Evolutionary conservation across 495 filamentous ascomycete species (phyloP).

Genomic region (Achaetomiella virescens): DNA sequence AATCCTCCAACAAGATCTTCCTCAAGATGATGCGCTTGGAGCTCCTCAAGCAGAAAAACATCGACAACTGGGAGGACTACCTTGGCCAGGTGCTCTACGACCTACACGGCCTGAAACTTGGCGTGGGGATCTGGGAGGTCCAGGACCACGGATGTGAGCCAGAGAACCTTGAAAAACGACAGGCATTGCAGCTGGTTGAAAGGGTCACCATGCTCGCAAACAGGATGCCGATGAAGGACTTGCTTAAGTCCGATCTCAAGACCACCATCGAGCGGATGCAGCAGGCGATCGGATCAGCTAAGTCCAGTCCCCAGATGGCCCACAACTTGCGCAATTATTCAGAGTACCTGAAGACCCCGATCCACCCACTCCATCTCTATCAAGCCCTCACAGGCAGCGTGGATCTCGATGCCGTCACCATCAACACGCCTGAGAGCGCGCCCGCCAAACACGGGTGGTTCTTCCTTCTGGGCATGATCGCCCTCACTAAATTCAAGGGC

Average conservation of each 20-base stretch:
- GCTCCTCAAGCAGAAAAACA: constrained; percentile 55
- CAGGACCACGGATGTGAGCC: constrained; percentile 69
- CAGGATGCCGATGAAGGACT: constrained; percentile 81
- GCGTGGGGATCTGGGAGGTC: constrained; percentile 57
- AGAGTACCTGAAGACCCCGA: constrained; percentile 67
- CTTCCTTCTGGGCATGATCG: constrained; percentile 81
- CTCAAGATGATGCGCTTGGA: constrained; percentile 85
- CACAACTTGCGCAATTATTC: constrained; percentile 72
- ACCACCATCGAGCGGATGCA: constrained; percentile 87
- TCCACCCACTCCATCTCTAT: constrained; percentile 77
- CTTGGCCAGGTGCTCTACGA: constrained; percentile 84
- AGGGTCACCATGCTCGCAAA: constrained; percentile 73
- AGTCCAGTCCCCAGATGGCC: constrained; percentile 59
- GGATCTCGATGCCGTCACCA: constrained; percentile 49
- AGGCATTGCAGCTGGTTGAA: constrained; percentile 72
- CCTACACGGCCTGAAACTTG: constrained; percentile 75
- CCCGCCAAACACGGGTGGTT: constrained; percentile 86
- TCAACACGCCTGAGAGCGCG: constrained; percentile 42
- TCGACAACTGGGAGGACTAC: constrained; percentile 69
- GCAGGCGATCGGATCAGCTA: constrained; percentile 50
- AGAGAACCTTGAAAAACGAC: constrained; percentile 68
- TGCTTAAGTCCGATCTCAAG: constrained; percentile 84
- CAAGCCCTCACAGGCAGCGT: constrained; percentile 70
- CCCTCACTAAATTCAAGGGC: constrained; percentile 79
- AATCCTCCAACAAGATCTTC: constrained; percentile 75